phyloP scores from a whole-genome alignment of 495 filamentous ascomycete species.

The Podospora pseudocomata region DNA sequence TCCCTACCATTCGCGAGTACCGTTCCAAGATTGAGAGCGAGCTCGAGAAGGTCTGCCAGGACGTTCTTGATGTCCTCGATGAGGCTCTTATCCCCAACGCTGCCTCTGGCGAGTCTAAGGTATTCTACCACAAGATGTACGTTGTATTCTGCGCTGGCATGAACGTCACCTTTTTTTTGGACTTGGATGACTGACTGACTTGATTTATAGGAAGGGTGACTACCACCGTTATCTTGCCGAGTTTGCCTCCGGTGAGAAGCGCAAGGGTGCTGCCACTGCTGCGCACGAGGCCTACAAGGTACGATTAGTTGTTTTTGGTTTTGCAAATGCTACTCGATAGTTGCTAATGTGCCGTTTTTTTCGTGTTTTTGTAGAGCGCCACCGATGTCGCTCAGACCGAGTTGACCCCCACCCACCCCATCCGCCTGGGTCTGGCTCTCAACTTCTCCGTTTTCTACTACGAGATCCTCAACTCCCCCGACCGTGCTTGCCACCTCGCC shows the following conservation, averaged over 20 bases:
- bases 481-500: constrained; percentile 97
- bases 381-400: constrained; percentile 98
- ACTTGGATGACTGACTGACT: constrained; percentile 18
- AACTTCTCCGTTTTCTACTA: constrained; percentile 99
- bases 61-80: constrained; percentile 95
- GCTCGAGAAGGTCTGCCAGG: constrained; percentile 98
- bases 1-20: constrained; percentile 96
- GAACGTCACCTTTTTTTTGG: not conserved
- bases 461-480: constrained; percentile 97
- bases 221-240: constrained; percentile 99
- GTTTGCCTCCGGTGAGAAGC: constrained; percentile 95
- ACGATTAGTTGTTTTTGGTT: not conserved
- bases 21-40: constrained; percentile 98
- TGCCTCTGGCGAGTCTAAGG: constrained; percentile 96
- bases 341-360: not conserved
- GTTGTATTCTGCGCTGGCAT: constrained; percentile 27
- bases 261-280: constrained; percentile 93
- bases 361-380: constrained; percentile 41
- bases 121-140: constrained; percentile 99
- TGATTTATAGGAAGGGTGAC: constrained; percentile 84
- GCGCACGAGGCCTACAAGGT: constrained; percentile 99
- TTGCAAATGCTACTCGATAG: not conserved
- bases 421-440: constrained; percentile 94
- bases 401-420: constrained; percentile 96
- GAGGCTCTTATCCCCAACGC: constrained; percentile 94